Percentiles rank a stretch among this genome's conserved stretches.
Conservation (phyloP, 2,329 filamentous ascomycete species). For the Epichloe sp. region DNA sequence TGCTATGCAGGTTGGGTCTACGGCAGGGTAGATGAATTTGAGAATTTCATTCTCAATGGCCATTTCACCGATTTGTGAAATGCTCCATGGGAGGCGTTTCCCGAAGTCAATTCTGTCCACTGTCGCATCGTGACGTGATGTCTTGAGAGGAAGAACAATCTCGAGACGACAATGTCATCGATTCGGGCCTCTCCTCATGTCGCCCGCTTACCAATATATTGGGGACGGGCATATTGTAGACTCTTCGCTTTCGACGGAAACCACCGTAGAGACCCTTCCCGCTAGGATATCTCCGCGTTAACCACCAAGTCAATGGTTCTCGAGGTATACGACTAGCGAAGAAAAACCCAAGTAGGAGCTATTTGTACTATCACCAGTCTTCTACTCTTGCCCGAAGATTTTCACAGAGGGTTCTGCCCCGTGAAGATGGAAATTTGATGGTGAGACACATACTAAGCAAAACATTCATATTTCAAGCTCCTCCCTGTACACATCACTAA, state of each 20-base stretch:
- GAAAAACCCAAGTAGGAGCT: slow-evolving; percentile 43
- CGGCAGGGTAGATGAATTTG: slow-evolving; percentile 30
- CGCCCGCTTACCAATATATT: not conserved
- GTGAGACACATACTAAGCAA: slow-evolving; percentile 51
- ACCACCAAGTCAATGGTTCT: slow-evolving; percentile 59
- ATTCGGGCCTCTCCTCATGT: not conserved
- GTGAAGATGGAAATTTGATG: slow-evolving; percentile 74
- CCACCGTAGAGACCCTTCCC: slow-evolving; percentile 22
- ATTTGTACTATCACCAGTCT: slow-evolving; percentile 34
- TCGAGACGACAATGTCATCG: not conserved
- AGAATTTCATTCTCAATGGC: slow-evolving; percentile 50
- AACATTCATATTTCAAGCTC: not conserved
- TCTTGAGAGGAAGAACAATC: not conserved
- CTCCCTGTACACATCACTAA: no score
- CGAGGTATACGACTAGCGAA: slow-evolving; percentile 93
- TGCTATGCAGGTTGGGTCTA: slow-evolving; percentile 16
- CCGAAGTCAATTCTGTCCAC: slow-evolving; percentile 39
- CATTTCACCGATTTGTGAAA: slow-evolving; percentile 58
- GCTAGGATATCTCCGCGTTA: slow-evolving; percentile 84
- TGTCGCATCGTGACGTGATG: slow-evolving; percentile 2
- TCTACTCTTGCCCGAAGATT: slow-evolving; percentile 69
- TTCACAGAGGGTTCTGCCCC: slow-evolving; percentile 43
- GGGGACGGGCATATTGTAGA: slow-evolving; percentile 8
- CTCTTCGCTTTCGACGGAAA: not conserved
- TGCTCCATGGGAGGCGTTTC: slow-evolving; percentile 65